Conservation (phyloP, 306 rosid genomes). For the Prunus mongolica region DNA sequence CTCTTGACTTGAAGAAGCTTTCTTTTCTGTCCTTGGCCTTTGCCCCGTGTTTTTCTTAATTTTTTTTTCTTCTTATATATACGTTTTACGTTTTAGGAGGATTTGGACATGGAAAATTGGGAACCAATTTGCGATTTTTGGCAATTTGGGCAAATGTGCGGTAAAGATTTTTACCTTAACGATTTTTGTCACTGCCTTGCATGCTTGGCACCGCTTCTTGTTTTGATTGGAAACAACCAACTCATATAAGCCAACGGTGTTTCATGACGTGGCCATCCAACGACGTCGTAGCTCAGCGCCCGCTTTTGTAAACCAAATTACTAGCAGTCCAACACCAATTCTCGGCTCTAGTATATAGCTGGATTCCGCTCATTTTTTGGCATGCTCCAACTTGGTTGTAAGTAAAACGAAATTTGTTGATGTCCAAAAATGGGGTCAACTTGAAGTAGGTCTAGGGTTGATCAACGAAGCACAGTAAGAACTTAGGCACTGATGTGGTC, state of each 20-base stretch:
- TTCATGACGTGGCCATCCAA: not conserved
- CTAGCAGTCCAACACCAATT: no score
- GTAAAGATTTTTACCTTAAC: not conserved
- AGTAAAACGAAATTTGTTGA: no score
- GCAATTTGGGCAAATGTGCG: not conserved
- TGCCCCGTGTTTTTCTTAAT: not conserved
- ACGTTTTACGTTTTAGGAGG: not conserved
- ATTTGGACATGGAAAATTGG: not conserved
- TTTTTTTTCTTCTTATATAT: not conserved
- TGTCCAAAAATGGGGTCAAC: no score
- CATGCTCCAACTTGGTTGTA: no score
- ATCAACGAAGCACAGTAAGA: no score
- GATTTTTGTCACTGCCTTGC: not conserved
- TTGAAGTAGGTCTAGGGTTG: no score
- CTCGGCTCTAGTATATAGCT: no score
- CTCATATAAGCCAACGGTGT: not conserved
- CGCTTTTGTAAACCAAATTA: no score
- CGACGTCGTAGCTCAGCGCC: no score
- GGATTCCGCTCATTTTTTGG: no score
- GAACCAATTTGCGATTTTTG: not conserved
- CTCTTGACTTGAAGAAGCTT: conserved; percentile 7
- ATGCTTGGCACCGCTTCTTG: not conserved
- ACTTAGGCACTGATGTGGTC: no score
- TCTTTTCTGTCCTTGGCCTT: not conserved
- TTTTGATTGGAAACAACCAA: not conserved